These are phyloP conservation scores for Exophiala sp. DNA, from an alignment of 2,329 filamentous ascomycete genomes.

Conservation along the genomic window DNA sequence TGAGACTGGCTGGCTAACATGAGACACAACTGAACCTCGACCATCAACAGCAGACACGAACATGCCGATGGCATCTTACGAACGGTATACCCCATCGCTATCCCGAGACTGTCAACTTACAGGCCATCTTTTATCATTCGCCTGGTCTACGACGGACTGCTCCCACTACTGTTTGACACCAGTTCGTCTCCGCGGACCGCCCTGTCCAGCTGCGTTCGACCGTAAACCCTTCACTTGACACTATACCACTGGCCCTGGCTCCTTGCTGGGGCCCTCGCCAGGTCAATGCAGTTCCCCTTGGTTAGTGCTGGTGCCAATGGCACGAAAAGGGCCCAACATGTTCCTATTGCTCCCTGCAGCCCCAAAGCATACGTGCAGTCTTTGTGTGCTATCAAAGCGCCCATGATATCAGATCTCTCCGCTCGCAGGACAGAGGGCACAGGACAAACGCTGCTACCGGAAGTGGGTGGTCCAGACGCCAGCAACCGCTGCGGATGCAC, in stretches of 20 bases:
- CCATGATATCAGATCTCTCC: conserved; percentile 20
- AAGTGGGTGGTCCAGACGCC: conserved; percentile 17
- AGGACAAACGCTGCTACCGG: conserved; percentile 2
- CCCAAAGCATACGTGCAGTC: background rate
- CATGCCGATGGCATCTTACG: conserved; percentile 10
- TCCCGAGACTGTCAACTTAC: conserved; percentile 2
- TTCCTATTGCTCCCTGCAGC: background rate
- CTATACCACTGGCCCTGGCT: background rate
- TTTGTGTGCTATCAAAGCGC: background rate
- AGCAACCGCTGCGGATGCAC: conserved; percentile 14
- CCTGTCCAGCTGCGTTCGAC: background rate
- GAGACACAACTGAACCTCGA: background rate
- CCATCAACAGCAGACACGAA: conserved; percentile 14
- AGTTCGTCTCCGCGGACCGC: background rate
- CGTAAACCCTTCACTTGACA: background rate
- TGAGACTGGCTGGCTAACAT: background rate
- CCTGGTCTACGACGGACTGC: background rate
- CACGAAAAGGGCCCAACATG: background rate
- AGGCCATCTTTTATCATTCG: conserved; percentile 7
- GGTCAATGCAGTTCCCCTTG: background rate
- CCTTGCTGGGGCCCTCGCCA: background rate
- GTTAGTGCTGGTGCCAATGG: background rate
- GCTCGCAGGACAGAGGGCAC: background rate
- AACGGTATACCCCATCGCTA: conserved; percentile 13
- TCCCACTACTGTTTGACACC: conserved; percentile 15